phyloP scores from a whole-genome alignment of 306 rosid species.

The Quercus ilex region DNA sequence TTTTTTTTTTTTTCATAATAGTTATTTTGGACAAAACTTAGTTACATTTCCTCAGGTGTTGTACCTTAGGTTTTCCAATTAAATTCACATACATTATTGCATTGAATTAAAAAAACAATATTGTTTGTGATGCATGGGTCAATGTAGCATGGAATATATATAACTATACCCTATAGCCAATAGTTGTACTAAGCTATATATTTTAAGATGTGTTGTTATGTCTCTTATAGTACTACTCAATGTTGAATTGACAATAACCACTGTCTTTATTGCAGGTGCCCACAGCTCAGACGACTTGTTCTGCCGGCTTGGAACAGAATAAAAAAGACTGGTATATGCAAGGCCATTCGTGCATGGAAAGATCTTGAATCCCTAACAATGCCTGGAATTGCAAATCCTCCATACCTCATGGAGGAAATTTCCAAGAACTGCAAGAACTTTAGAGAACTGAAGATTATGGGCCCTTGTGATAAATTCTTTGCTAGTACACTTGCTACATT shows the following conservation, averaged over 20 bases:
- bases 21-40: no score
- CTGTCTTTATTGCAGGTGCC: conserved; percentile 48
- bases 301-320: conserved; percentile 87
- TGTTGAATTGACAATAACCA: conserved; percentile 1
- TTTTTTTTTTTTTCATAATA: no score
- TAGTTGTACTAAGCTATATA: neutral
- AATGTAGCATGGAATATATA: neutral
- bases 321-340: conserved; percentile 71
- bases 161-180: neutral
- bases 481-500: conserved; percentile 41
- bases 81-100: no score
- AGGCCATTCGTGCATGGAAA: conserved; percentile 65
- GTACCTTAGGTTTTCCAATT: no score
- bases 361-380: conserved; percentile 72
- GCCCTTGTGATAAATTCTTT: conserved; percentile 55
- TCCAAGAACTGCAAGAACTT: conserved; percentile 56
- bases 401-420: conserved; percentile 64
- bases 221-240: neutral
- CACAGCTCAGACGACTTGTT: conserved; percentile 53
- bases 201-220: neutral
- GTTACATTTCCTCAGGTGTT: no score
- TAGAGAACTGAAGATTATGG: conserved; percentile 76
- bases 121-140: no score
- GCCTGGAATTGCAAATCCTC: conserved; percentile 70
- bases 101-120: no score